Conservation (phyloP, 441 rosid genomes). For the Breynia disticha region DNA sequence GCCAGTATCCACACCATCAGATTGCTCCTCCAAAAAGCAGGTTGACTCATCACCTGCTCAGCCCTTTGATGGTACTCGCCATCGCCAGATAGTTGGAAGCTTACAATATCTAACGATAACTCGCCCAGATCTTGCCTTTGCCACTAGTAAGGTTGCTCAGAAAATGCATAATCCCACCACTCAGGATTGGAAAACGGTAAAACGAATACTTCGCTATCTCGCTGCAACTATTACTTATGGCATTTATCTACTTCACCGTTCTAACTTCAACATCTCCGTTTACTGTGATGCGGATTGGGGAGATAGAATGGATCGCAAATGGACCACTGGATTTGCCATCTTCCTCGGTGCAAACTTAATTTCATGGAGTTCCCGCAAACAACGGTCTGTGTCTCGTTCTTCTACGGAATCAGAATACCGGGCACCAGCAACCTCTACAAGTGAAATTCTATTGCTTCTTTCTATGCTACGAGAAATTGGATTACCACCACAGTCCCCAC, state of each 20-base stretch:
- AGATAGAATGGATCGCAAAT: too few species aligned
- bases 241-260: not conserved
- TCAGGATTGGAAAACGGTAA: not conserved
- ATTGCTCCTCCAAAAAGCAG: too few species aligned
- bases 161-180: not conserved
- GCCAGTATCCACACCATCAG: not conserved
- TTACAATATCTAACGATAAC: not conserved
- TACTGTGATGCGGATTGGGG: not conserved
- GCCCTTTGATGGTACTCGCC: not conserved
- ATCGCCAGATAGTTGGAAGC: not conserved
- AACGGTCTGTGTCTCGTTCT: too few species aligned
- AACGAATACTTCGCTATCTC: not conserved
- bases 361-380: too few species aligned
- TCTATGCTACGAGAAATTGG: not conserved
- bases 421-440: not conserved
- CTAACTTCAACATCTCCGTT: not conserved
- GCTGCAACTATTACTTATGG: not conserved
- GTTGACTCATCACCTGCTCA: not conserved
- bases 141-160: not conserved
- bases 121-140: not conserved
- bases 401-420: too few species aligned
- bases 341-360: too few species aligned
- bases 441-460: not conserved
- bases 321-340: too few species aligned
- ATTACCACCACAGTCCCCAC: too few species aligned